Evolutionary conservation across 1,284 basidiomycete genomes (phyloP), one percentile per base, ranked within the genome.

Genomic region (Boletellus deceptivus): DNA sequence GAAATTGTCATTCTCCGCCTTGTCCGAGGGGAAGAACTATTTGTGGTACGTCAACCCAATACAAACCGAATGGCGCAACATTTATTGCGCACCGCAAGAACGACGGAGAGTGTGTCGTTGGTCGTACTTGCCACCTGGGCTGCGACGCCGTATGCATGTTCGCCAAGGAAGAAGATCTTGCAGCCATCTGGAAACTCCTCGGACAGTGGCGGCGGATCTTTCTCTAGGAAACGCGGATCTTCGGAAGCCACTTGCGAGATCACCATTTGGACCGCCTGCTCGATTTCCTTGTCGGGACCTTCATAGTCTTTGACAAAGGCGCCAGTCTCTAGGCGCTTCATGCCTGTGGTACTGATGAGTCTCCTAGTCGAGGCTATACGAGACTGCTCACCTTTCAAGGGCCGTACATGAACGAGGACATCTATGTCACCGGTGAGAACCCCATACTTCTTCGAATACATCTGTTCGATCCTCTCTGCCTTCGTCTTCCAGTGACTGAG

Each of bases 301-400:
- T 96, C 93, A 65, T 96, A 99, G 60, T 99, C 93, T 71, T 99
- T 99, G 56, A 98, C 82, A 54, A 98, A 82, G 0, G 95, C 90
- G 11, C 92, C 96, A 24, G 82, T 84, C 54, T 98, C 92, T 35
- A 95, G 72, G 14, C 92, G 86, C 69, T 90, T 94, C 59, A 99
- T 72, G 29, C 94, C 93, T 89, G 60, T 35, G n/a, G 16, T 48
- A 13, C 38, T 9, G 10, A 25, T 62, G 11, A 57, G 25, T 13
- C n/a, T 20, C 2, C 16, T 27, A 25, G 10, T 33, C 37, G 20
- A 34, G 9, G 16, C 8, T 10, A 34, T 9, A 33, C 18, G 53
- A 58, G 16, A 35, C 43, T 29, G 24, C 76, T 49, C 46, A 89
- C 93, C 93, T 77, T 94, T 96, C 52, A 98, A 72, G 0, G 93